Conservation (phyloP, 139 green algal species). For the Micractinium conductrix region DNA sequence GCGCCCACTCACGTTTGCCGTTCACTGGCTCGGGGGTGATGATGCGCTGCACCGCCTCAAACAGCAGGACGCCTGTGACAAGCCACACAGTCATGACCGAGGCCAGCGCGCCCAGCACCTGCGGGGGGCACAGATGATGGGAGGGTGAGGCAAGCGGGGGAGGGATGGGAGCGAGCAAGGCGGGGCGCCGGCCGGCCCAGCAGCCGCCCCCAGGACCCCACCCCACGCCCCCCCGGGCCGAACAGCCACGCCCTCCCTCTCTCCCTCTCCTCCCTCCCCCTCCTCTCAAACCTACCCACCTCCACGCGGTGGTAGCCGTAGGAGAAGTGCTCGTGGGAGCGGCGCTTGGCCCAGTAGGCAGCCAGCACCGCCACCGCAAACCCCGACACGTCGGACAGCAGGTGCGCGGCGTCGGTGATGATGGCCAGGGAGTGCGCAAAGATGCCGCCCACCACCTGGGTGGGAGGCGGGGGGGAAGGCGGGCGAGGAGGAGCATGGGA, state of each 20-base stretch:
- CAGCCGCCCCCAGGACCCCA: constrained; percentile 44
- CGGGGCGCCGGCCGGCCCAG: constrained; percentile 86
- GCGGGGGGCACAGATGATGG: background rate
- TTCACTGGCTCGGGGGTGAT: constrained; percentile 69
- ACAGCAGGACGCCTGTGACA: constrained; percentile 89
- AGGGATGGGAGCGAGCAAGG: background rate
- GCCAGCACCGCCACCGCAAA: constrained; percentile 89
- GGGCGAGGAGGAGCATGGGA: background rate
- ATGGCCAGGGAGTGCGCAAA: constrained; percentile 86
- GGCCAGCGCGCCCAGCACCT: constrained; percentile 85
- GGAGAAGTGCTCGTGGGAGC: constrained; percentile 42
- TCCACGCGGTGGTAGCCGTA: constrained; percentile 95
- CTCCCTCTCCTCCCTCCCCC: background rate
- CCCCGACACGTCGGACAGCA: constrained; percentile 86
- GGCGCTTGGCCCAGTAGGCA: constrained; percentile 33
- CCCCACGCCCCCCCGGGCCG: background rate
- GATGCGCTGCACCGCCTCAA: constrained; percentile 83
- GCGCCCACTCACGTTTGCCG: constrained; percentile 69
- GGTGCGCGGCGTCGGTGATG: constrained; percentile 77
- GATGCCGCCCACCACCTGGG: constrained; percentile 49
- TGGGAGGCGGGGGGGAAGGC: background rate
- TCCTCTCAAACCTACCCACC: constrained; percentile 24
- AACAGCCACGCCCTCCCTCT: background rate
- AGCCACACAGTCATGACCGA: constrained; percentile 90
- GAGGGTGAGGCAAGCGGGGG: background rate